phyloP scores from a whole-genome alignment of 2,329 filamentous ascomycete genomes.

The Pseudocercospora crystallina region DNA sequence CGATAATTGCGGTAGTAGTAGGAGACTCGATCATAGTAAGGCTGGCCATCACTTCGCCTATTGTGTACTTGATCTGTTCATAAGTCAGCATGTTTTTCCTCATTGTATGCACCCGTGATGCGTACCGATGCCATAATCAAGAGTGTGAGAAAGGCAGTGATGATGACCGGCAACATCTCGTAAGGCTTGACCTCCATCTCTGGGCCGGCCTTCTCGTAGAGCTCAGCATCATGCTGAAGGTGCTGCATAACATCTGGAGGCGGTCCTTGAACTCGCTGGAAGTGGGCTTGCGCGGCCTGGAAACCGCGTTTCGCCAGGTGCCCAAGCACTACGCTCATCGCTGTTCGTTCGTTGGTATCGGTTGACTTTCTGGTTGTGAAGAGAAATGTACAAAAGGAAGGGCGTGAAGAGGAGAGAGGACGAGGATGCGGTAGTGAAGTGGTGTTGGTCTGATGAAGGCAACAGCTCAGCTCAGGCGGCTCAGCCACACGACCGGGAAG shows the following conservation, averaged over 20 bases:
- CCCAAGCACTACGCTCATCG: constrained; percentile 27
- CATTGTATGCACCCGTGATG: constrained; percentile 5
- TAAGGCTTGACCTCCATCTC: constrained; percentile 26
- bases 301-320: constrained; percentile 36
- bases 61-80: constrained; percentile 52
- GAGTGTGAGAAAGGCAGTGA: constrained; percentile 42
- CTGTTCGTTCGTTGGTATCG: constrained; percentile 7
- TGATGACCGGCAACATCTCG: constrained; percentile 31
- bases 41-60: constrained; percentile 59
- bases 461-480: too few species aligned
- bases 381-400: constrained; percentile 3
- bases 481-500: too few species aligned
- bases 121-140: constrained; percentile 44
- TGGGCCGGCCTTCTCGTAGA: constrained; percentile 30
- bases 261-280: constrained; percentile 18
- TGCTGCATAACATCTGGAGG: constrained; percentile 22
- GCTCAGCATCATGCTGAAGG: constrained; percentile 29
- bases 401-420: neutral
- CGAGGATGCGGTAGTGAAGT: neutral
- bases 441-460: too few species aligned
- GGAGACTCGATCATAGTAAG: constrained; percentile 65
- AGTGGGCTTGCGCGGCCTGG: constrained; percentile 30
- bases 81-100: constrained; percentile 9
- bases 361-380: neutral
- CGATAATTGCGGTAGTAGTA: constrained; percentile 50